These are phyloP conservation scores for Staphylotrichum tortipilum DNA, from an alignment of 495 filamentous ascomycete genomes.

Conservation along the genomic window DNA sequence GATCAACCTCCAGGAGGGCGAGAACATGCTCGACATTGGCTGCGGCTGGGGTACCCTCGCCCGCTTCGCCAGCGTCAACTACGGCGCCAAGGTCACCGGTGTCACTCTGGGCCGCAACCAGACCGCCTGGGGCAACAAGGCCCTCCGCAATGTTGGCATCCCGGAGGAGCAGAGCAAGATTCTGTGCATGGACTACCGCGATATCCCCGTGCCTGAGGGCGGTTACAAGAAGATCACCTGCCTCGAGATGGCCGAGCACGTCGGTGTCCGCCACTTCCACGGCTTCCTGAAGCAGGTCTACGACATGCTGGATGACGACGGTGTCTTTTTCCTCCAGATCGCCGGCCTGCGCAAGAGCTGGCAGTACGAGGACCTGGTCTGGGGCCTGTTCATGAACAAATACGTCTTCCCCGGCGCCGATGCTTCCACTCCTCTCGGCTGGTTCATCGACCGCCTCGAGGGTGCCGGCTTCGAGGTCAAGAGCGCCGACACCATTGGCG, in stretches of 20 bases:
- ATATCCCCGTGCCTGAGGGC: constrained; percentile 61
- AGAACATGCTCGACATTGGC: constrained; percentile 71
- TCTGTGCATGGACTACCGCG: constrained; percentile 78
- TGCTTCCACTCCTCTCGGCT: constrained; percentile 71
- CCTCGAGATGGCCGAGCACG: constrained; percentile 87
- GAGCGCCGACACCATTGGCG: constrained; percentile 75
- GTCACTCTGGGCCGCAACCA: constrained; percentile 77
- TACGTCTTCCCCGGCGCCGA: constrained; percentile 86
- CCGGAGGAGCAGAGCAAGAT: constrained; percentile 64
- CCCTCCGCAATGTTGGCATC: constrained; percentile 59
- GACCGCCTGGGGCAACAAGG: constrained; percentile 73
- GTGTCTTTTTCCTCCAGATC: constrained; percentile 75
- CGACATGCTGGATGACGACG: constrained; percentile 83
- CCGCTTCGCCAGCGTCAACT: constrained; percentile 69
- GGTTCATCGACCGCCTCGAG: constrained; percentile 60
- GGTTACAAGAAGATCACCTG: constrained; percentile 78
- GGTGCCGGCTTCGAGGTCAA: constrained; percentile 72
- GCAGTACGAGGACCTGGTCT: constrained; percentile 85
- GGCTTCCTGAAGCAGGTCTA: constrained; percentile 63
- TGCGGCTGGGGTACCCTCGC: constrained; percentile 84
- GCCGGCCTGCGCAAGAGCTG: constrained; percentile 72
- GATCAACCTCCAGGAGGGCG: constrained; percentile 61
- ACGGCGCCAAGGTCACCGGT: constrained; percentile 68
- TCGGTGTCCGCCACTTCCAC: constrained; percentile 66
- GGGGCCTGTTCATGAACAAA: constrained; percentile 90